A percentile compares a stretch with the other conserved stretches of the same genome.
Conservation (phyloP, 768 basidiomycete species). For the Terana coerulea region DNA sequence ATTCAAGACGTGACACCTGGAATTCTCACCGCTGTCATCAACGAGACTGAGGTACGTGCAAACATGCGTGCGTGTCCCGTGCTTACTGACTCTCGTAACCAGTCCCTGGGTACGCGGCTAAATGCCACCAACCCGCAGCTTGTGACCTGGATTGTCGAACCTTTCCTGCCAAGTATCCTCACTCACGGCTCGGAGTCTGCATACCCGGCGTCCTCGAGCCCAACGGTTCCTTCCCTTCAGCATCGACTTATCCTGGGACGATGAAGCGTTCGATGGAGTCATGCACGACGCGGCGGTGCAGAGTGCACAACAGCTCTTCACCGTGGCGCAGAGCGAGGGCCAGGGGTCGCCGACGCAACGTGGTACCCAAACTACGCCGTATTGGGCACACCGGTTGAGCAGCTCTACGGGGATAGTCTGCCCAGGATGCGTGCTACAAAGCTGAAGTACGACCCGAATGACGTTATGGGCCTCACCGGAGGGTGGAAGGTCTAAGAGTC, state of each 20-base stretch:
- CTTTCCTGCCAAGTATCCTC: conserved; percentile 41
- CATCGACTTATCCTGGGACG: conserved; percentile 39
- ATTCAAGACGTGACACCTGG: conserved; percentile 26
- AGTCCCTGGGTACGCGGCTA: conserved; percentile 43
- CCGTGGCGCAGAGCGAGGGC: conserved; percentile 36
- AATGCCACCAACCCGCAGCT: conserved; percentile 34
- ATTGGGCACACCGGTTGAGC: conserved; percentile 43
- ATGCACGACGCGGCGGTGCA: conserved; percentile 37
- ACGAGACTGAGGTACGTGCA: conserved; percentile 36
- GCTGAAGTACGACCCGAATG: conserved; percentile 45
- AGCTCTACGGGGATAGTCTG: conserved; percentile 50
- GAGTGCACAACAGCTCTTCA: conserved; percentile 35
- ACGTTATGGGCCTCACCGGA: conserved; percentile 62
- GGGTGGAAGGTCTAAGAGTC: conserved; percentile 60
- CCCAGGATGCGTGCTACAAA: conserved; percentile 37
- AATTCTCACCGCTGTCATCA: conserved; percentile 37
- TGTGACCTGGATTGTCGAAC: conserved; percentile 47
- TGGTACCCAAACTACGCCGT: conserved; percentile 62
- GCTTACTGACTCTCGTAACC: not conserved
- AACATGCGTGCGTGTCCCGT: not conserved
- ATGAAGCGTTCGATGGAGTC: conserved; percentile 32
- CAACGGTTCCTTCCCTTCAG: conserved; percentile 40
- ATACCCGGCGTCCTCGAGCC: conserved; percentile 40
- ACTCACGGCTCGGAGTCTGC: conserved; percentile 39
- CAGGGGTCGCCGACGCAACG: conserved; percentile 35